Percentiles rank a stretch among this genome's conserved stretches.
phyloP scores from a whole-genome alignment of 2,329 filamentous ascomycete species.

The Bimuria novae-zelandiae region DNA sequence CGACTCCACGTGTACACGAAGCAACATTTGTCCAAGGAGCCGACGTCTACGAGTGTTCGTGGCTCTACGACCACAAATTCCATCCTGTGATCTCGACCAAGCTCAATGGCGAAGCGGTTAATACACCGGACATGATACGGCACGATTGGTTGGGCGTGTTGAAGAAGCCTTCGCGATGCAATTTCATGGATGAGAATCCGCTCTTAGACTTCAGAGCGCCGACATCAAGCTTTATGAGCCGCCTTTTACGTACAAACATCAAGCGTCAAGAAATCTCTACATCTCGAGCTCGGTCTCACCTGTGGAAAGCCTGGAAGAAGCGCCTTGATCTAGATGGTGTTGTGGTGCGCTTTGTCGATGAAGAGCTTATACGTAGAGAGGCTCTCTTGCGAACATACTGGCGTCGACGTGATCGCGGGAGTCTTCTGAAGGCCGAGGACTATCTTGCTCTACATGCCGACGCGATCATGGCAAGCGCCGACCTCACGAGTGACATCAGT shows the following conservation, averaged over 20 bases:
- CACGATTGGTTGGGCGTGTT: constrained; percentile 49
- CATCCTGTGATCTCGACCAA: constrained; percentile 46
- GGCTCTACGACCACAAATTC: constrained; percentile 48
- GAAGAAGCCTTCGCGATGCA: constrained; percentile 45
- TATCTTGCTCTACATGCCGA: constrained; percentile 52
- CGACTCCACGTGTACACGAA: constrained; percentile 59
- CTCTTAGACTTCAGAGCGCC: constrained; percentile 53
- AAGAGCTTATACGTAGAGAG: constrained; percentile 44
- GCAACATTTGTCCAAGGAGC: constrained; percentile 59
- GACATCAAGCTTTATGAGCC: constrained; percentile 38
- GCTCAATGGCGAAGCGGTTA: constrained; percentile 56
- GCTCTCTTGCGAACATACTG: constrained; percentile 44
- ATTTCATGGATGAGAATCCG: constrained; percentile 56
- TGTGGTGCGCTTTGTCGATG: constrained; percentile 48
- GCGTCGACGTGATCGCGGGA: constrained; percentile 45
- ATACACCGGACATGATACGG: constrained; percentile 61
- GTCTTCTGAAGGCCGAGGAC: constrained; percentile 43
- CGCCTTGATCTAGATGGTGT: constrained; percentile 45
- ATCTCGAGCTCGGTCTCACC: constrained; percentile 43
- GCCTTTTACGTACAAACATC: constrained; percentile 45
- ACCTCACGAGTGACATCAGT: constrained; percentile 57
- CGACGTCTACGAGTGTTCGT: constrained; percentile 57
- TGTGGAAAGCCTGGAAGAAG: constrained; percentile 50
- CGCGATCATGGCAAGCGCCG: constrained; percentile 57
- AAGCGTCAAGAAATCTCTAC: constrained; percentile 47